Percentiles rank a stretch among this genome's conserved stretches.
These are phyloP conservation scores for Penicillium parvum DNA, from an alignment of 495 filamentous ascomycete genomes.

Conservation along the genomic window DNA sequence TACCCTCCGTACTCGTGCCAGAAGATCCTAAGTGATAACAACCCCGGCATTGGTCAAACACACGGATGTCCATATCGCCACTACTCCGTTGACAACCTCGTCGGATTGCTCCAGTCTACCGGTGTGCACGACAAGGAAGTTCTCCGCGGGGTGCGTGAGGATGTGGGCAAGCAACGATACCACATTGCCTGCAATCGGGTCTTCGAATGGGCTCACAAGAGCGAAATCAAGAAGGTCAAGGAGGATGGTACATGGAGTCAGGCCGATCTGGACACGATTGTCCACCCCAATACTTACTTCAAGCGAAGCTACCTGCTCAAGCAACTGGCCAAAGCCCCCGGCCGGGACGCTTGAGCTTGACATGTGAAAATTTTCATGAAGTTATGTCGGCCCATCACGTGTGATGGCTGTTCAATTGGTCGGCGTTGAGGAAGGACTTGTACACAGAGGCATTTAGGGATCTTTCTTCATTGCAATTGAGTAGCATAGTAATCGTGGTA, in stretches of 20 bases:
- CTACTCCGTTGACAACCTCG: constrained; percentile 81
- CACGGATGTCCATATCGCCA: constrained; percentile 97
- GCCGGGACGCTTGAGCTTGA: constrained; percentile 23
- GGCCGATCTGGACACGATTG: constrained; percentile 87
- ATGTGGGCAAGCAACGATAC: constrained; percentile 81
- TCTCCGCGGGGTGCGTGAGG: constrained; percentile 76
- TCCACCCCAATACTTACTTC: constrained; percentile 98
- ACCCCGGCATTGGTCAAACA: constrained; percentile 75
- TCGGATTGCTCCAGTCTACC: constrained; percentile 62
- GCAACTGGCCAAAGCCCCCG: constrained; percentile 43
- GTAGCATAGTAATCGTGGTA: constrained; percentile 1
- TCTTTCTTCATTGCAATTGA: background rate
- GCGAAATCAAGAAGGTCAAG: constrained; percentile 84
- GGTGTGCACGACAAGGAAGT: constrained; percentile 76
- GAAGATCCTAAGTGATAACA: constrained; percentile 82
- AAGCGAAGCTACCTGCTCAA: constrained; percentile 87
- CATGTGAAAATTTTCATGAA: constrained; percentile 28
- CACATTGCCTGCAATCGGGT: constrained; percentile 97
- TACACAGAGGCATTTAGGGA: constrained; percentile 16
- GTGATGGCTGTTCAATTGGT: constrained; percentile 13
- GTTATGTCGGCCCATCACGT: constrained; percentile 23
- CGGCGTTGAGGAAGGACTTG: constrained; percentile 18
- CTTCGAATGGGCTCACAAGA: constrained; percentile 82
- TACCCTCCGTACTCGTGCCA: constrained; percentile 92
- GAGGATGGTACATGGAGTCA: constrained; percentile 72